Evolutionary conservation across 345 rosid species (phyloP).

Genomic region (Viola odorata): DNA sequence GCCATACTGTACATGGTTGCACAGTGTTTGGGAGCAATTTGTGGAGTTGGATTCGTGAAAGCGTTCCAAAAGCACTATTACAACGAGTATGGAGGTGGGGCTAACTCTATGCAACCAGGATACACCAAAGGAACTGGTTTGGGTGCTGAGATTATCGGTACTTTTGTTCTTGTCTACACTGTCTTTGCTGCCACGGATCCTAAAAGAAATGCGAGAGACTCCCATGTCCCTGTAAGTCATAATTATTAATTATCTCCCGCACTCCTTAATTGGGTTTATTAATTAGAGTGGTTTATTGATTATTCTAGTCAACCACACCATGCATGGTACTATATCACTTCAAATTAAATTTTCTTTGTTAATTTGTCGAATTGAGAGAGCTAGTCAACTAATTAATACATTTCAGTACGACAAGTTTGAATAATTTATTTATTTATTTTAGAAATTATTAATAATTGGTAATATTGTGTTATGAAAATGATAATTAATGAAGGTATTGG

Average conservation of each 20-base stretch:
- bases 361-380: no score
- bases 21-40: conserved; percentile 58
- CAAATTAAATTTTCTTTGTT: no score
- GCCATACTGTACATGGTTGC: conserved; percentile 50
- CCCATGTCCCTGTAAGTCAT: conserved; percentile 66
- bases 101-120: conserved; percentile 38
- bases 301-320: no score
- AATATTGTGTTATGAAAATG: no score
- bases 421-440: no score
- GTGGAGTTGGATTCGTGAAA: conserved; percentile 50
- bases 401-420: no score
- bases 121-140: conserved; percentile 59
- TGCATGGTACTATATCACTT: no score
- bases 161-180: conserved; percentile 73
- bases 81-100: conserved; percentile 55
- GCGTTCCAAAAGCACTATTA: conserved; percentile 54
- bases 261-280: not conserved
- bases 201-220: conserved; percentile 67
- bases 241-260: not conserved
- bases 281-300: no score
- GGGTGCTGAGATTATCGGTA: conserved; percentile 75
- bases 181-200: conserved; percentile 83
- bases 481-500: conserved; percentile 58
- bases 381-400: no score
- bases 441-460: no score